phyloP scores from a whole-genome alignment of 2,329 filamentous ascomycete genomes.

The Ilyonectria mors-panacis region DNA sequence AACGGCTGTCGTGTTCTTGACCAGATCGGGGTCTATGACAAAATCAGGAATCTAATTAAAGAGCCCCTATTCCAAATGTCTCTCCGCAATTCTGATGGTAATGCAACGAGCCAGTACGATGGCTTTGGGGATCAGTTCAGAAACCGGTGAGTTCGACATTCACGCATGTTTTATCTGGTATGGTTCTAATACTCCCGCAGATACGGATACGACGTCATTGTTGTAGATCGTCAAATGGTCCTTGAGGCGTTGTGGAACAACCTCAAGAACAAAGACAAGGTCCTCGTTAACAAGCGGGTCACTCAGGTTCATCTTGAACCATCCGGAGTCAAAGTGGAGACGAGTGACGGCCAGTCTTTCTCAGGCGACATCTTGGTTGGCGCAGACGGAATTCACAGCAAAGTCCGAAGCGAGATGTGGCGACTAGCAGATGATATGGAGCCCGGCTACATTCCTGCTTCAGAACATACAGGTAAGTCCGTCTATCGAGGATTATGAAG shows the following conservation, averaged over 20 bases:
- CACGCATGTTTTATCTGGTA: constrained; percentile 20
- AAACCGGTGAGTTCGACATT: background rate
- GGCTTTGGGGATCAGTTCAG: background rate
- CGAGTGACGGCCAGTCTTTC: constrained; percentile 49
- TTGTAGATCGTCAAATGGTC: constrained; percentile 54
- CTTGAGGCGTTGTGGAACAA: constrained; percentile 53
- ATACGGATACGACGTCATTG: constrained; percentile 46
- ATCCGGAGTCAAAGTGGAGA: constrained; percentile 47
- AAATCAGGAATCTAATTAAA: background rate
- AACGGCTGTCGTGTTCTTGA: constrained; percentile 63
- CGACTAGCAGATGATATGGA: background rate
- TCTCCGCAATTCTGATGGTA: constrained; percentile 16
- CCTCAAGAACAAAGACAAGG: constrained; percentile 47
- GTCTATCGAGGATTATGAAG: background rate
- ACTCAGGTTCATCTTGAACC: background rate
- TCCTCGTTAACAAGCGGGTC: constrained; percentile 37
- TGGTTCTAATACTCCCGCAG: constrained; percentile 15
- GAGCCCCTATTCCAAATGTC: constrained; percentile 6
- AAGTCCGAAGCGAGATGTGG: constrained; percentile 48
- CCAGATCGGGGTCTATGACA: constrained; percentile 54
- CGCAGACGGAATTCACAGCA: constrained; percentile 58
- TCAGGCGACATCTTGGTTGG: constrained; percentile 54
- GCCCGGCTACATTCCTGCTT: background rate
- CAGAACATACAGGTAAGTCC: too few relatives aligned
- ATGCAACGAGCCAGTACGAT: background rate